Evolutionary conservation across 495 filamentous ascomycete genomes (phyloP).

Genomic region (Penicillium crystallinum): DNA sequence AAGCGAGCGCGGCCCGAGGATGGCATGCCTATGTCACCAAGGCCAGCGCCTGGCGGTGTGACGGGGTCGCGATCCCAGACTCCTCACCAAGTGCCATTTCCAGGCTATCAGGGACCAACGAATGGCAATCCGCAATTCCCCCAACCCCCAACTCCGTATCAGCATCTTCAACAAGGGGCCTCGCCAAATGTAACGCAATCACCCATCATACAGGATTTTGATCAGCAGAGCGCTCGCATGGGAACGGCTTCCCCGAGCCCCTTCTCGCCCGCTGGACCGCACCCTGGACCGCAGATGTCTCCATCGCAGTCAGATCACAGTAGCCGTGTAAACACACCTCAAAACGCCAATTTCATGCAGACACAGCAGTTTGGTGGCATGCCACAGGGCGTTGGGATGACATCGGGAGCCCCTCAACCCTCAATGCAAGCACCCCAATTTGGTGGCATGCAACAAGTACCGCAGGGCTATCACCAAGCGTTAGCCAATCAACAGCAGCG

Average conservation of each 20-base stretch:
- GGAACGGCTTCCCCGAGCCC: slow-evolving; percentile 88
- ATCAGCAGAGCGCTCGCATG: slow-evolving; percentile 66
- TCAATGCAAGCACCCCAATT: slow-evolving; percentile 47
- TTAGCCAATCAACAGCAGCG: slow-evolving; percentile 47
- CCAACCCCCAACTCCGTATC: slow-evolving; percentile 61
- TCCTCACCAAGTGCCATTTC: slow-evolving; percentile 67
- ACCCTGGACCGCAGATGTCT: slow-evolving; percentile 71
- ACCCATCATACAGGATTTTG: slow-evolving; percentile 76
- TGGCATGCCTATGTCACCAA: slow-evolving; percentile 74
- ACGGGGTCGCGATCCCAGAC: slow-evolving; percentile 88
- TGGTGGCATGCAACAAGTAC: slow-evolving; percentile 38
- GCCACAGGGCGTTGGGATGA: slow-evolving; percentile 24
- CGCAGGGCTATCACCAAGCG: slow-evolving; percentile 47
- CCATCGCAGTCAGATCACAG: slow-evolving; percentile 73
- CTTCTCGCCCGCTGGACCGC: slow-evolving; percentile 74
- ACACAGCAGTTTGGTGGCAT: slow-evolving; percentile 38
- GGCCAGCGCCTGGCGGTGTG: slow-evolving; percentile 66
- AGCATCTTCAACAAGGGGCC: slow-evolving; percentile 77
- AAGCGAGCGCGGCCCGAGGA: slow-evolving; percentile 86
- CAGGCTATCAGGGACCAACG: slow-evolving; percentile 56
- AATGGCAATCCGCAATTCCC: slow-evolving; percentile 50
- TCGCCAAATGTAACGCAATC: slow-evolving; percentile 82
- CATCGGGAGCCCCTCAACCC: slow-evolving; percentile 24
- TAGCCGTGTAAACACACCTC: slow-evolving; percentile 68
- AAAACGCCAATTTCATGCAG: slow-evolving; percentile 58